Evolutionary conservation across 2,329 filamentous ascomycete species (phyloP).

Genomic region (Colletotrichum camelliae): DNA sequence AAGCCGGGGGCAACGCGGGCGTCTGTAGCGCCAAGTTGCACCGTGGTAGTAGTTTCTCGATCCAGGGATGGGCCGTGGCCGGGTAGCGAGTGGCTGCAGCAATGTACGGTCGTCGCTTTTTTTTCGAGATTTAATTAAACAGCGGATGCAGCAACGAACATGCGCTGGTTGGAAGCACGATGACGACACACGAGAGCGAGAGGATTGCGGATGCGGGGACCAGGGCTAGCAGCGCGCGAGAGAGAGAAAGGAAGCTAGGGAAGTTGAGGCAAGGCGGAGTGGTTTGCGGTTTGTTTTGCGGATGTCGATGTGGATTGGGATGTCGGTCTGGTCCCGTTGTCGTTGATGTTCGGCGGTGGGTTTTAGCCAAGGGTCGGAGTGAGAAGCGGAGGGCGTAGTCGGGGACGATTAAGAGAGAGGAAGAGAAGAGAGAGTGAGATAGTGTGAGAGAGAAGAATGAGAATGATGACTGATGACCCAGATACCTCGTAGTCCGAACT

Average conservation of each 20-base stretch:
- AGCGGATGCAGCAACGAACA: background rate
- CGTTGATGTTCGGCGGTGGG: background rate
- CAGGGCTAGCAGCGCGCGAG: background rate
- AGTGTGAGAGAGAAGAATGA: background rate
- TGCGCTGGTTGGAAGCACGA: conserved; percentile 14
- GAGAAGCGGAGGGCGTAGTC: background rate
- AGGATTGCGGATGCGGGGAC: conserved; percentile 7
- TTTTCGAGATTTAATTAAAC: conserved; percentile 4
- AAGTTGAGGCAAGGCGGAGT: background rate
- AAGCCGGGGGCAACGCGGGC: background rate
- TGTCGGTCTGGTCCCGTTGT: background rate
- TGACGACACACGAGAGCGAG: conserved; percentile 16
- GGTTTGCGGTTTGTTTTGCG: background rate
- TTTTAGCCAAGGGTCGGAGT: background rate
- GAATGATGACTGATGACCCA: background rate
- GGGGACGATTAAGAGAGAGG: background rate
- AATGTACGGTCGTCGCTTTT: background rate
- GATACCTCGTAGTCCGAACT: background rate
- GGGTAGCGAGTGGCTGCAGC: background rate
- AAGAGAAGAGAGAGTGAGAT: background rate
- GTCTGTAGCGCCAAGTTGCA: conserved; percentile 2
- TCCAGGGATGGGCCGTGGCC: conserved; percentile 1
- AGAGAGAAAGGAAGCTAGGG: background rate
- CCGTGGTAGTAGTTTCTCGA: background rate
- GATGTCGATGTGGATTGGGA: background rate